Evolutionary conservation across 129 eudicot genomes (phyloP).

Genomic region (Ambrosia trifida): DNA sequence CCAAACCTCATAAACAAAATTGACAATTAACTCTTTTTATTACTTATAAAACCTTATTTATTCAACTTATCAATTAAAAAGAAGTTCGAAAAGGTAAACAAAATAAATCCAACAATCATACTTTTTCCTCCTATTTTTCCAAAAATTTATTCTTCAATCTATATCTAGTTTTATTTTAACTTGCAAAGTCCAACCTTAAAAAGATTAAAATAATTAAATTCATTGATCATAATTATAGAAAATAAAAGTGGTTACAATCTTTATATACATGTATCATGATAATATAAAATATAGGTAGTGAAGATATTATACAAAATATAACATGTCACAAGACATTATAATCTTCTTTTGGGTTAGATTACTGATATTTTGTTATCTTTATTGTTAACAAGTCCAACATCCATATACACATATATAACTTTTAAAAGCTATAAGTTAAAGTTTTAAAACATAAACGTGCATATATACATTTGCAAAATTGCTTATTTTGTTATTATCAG

Average conservation of each 20-base stretch:
- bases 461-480: too few species aligned
- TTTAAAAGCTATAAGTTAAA: too few species aligned
- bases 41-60: background rate
- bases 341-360: background rate
- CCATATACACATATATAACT: too few species aligned
- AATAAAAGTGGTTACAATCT: background rate
- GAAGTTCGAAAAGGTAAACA: background rate
- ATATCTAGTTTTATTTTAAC: too few species aligned
- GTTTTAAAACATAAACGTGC: too few species aligned
- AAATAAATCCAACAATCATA: background rate
- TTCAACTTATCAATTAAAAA: background rate
- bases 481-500: too few species aligned
- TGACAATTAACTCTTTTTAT: background rate
- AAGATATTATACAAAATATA: conserved; percentile 1
- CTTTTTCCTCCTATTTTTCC: background rate
- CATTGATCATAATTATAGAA: background rate
- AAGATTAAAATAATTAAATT: background rate
- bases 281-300: background rate
- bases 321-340: background rate
- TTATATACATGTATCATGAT: background rate
- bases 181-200: background rate
- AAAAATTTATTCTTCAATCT: background rate
- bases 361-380: too few species aligned
- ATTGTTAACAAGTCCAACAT: too few species aligned
- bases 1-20: too few species aligned